phyloP scores from a whole-genome alignment of 805 yeast species.

The Candida xyloterini region DNA sequence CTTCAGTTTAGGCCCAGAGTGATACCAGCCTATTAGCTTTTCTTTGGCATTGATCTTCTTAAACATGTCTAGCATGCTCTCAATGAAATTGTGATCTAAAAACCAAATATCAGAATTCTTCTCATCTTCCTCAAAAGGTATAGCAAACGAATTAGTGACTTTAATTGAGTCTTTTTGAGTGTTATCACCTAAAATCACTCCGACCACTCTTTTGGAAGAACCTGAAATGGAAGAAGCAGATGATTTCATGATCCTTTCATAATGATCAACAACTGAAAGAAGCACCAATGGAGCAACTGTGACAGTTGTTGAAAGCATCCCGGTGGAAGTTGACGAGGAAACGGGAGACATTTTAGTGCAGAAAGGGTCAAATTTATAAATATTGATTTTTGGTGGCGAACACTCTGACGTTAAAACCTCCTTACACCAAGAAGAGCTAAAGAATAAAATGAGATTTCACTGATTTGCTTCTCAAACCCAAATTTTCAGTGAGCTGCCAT shows the following conservation, averaged over 20 bases:
- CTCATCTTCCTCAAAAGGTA: conserved; percentile 97
- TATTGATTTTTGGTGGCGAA: conserved; percentile 9
- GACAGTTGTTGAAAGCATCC: conserved; percentile 38
- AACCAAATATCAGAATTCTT: conserved; percentile 93
- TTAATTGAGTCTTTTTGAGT: conserved; percentile 44
- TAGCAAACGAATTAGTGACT: conserved; percentile 91
- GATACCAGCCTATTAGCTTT: conserved; percentile 98
- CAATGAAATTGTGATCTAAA: conserved; percentile 93
- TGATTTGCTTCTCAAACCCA: no score
- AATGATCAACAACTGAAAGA: conserved; percentile 92
- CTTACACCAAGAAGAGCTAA: no score
- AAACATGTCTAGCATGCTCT: conserved; percentile 96
- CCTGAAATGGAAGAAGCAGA: conserved; percentile 34
- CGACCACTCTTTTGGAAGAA: conserved; percentile 68
- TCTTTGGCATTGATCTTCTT: conserved; percentile 97
- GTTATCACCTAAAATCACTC: conserved; percentile 87
- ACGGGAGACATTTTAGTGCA: conserved; percentile 6
- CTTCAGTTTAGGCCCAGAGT: conserved; percentile 90
- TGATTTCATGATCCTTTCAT: conserved; percentile 67
- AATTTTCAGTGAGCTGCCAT: no score
- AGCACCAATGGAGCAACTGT: conserved; percentile 94
- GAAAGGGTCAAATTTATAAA: not conserved
- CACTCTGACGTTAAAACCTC: not conserved
- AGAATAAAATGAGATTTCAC: no score
- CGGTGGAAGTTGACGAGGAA: conserved; percentile 30